Evolutionary conservation across 2,329 filamentous ascomycete genomes (phyloP), one percentile per base, ranked within the genome.

Genomic region (Verticillium albo-atrum): DNA sequence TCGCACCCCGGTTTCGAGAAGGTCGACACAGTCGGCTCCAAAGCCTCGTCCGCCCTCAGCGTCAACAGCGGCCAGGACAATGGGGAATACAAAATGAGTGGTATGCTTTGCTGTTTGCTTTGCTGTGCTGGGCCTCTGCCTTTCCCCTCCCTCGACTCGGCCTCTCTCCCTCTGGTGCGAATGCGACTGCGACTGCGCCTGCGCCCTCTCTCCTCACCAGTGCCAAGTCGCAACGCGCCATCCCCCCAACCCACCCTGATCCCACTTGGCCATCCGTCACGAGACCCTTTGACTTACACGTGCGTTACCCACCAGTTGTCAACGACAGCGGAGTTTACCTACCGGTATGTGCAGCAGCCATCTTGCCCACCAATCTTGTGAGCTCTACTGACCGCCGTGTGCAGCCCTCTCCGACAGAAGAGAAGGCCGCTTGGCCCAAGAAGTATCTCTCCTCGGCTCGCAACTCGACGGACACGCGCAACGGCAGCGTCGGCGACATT

Each of bases 261-360:
- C 7, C n/a, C 42, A 15, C 20, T n/a, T 20, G 32, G 42, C 54
- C 42, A 15, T 25, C 23, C 32, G 32, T 55, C 54, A 23, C 34
- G n/a, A 23, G 54, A 37, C 42, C 20, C 9, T 47, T 47, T 47
- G 42, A 47, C 42, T 47, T 23, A 47, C 20, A 47, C n/a, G 42
- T 35, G 26, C 52, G 55, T 66, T 66, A 67, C 68, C 61, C 54
- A 54, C 56, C 72, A 97, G 94, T 97, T 65, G 95, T 98, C 74
- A 96, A 96, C 72, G 93, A 96, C 75, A 96, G 90, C 73, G 94
- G 94, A 66, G 90, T 97, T 63, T 98, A 96, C 77, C 85, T 98
- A 66, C 94, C 94, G 68, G 92, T 95, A 87, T 76, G 85, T 68
- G 61, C 55, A 55, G 61, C 55, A 55, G 30, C 56, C 54, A 55